These are phyloP conservation scores for Colletotrichum sp. DNA, from an alignment of 2,329 filamentous ascomycete species.

Conservation along the genomic window DNA sequence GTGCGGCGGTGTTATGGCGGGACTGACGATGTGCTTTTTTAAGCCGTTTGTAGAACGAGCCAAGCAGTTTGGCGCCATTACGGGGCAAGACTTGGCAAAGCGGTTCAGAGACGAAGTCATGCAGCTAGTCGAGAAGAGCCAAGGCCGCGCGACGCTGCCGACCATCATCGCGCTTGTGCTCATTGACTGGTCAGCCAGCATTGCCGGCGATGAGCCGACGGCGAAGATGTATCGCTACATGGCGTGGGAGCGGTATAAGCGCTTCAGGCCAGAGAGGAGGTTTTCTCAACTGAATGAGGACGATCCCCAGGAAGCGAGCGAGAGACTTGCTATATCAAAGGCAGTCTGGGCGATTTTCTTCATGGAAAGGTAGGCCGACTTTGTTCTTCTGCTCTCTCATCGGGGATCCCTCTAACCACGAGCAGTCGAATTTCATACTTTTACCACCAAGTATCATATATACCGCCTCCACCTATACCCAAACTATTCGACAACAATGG, in stretches of 20 bases:
- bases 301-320: not conserved
- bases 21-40: not conserved
- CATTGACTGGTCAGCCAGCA: slow-evolving; percentile 4
- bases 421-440: slow-evolving; percentile 12
- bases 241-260: slow-evolving; percentile 18
- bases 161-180: slow-evolving; percentile 6
- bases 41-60: slow-evolving; percentile 13
- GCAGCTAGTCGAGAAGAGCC: slow-evolving; percentile 15
- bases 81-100: slow-evolving; percentile 1
- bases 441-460: not conserved
- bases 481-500: slow-evolving; percentile 6
- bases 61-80: slow-evolving; percentile 9
- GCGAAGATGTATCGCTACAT: slow-evolving; percentile 19
- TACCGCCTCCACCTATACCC: slow-evolving; percentile 7
- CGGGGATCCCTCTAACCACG: too few species aligned
- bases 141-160: slow-evolving; percentile 10
- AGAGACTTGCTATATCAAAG: slow-evolving; percentile 2
- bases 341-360: slow-evolving; percentile 11
- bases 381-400: not conserved
- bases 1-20: not conserved
- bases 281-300: not conserved
- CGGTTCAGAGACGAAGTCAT: slow-evolving; percentile 6
- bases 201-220: slow-evolving; percentile 9
- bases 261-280: not conserved
- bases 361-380: slow-evolving; percentile 5